Evolutionary conservation across 2,329 filamentous ascomycete genomes (phyloP).

Genomic region (Capronia epimyces): DNA sequence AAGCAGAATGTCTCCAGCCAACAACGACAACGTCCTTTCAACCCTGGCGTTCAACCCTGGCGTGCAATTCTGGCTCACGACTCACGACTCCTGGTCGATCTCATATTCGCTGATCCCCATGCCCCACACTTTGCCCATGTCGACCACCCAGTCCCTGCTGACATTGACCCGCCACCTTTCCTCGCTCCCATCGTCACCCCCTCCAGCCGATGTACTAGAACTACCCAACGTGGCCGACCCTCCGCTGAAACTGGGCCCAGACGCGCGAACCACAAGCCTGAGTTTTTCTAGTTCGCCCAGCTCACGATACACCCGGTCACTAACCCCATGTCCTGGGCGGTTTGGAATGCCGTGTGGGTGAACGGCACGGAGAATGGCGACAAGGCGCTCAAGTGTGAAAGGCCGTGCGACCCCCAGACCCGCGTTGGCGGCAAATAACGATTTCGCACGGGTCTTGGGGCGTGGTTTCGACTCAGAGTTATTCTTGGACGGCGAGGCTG

Average conservation of each 20-base stretch:
- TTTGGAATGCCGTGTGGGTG: conserved; percentile 40
- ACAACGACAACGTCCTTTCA: too few species aligned
- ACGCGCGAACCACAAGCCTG: conserved; percentile 42
- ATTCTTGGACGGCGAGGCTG: conserved; percentile 10
- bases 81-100: conserved; percentile 28
- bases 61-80: neutral
- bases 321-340: conserved; percentile 31
- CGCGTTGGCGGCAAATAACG: conserved; percentile 10
- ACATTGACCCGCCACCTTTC: conserved; percentile 48
- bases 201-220: conserved; percentile 29
- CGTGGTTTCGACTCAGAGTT: conserved; percentile 25
- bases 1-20: too few species aligned
- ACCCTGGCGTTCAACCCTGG: neutral
- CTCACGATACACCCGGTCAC: conserved; percentile 43
- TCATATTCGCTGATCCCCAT: conserved; percentile 45
- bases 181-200: conserved; percentile 36
- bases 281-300: conserved; percentile 44
- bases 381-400: conserved; percentile 43
- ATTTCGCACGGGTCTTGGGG: conserved; percentile 30
- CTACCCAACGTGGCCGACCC: conserved; percentile 17
- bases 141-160: conserved; percentile 44
- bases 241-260: conserved; percentile 27
- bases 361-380: conserved; percentile 46
- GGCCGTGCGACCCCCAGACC: conserved; percentile 26
- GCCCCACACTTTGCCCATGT: conserved; percentile 37